Conservation (phyloP, 208 protist species). For the Trypanosoma brucei region DNA sequence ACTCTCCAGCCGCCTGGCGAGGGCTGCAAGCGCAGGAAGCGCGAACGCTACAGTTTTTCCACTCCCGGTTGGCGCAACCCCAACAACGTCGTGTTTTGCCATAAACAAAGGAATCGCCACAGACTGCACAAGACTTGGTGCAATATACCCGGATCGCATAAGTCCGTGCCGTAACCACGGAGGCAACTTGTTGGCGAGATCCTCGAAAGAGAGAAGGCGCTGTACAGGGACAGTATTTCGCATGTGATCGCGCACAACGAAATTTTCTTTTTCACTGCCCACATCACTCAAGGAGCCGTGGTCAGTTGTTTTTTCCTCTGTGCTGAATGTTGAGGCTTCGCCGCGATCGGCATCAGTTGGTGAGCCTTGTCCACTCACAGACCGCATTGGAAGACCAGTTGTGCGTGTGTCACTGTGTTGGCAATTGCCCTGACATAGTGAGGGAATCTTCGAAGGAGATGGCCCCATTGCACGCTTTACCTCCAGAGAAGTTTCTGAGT, state of each 20-base stretch:
- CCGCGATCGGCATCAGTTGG: too few species aligned
- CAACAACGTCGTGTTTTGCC: constrained; percentile 90
- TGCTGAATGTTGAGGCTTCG: too few species aligned
- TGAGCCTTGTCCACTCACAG: too few species aligned
- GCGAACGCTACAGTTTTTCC: constrained; percentile 97
- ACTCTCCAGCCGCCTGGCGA: constrained; percentile 2
- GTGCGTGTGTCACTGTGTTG: too few species aligned
- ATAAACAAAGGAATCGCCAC: constrained; percentile 77
- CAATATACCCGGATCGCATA: constrained; percentile 27
- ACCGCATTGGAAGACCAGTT: too few species aligned
- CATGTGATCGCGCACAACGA: constrained; percentile 47
- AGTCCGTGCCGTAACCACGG: constrained; percentile 36
- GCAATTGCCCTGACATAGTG: too few species aligned
- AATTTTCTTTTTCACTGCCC: constrained; percentile 36
- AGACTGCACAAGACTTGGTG: constrained; percentile 81
- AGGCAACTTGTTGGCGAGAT: constrained; percentile 45
- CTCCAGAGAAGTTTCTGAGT: too few species aligned
- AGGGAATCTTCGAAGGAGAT: too few species aligned
- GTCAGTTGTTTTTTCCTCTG: constrained; percentile 2
- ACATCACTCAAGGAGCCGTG: not conserved
- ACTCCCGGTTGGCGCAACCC: constrained; percentile 91
- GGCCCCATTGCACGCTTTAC: too few species aligned
- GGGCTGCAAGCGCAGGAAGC: constrained; percentile 76
- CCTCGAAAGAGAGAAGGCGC: constrained; percentile 42
- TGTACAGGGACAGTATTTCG: constrained; percentile 30